These are phyloP conservation scores for Lagerstroemia speciosa DNA, from an alignment of 345 rosid species.

Conservation along the genomic window DNA sequence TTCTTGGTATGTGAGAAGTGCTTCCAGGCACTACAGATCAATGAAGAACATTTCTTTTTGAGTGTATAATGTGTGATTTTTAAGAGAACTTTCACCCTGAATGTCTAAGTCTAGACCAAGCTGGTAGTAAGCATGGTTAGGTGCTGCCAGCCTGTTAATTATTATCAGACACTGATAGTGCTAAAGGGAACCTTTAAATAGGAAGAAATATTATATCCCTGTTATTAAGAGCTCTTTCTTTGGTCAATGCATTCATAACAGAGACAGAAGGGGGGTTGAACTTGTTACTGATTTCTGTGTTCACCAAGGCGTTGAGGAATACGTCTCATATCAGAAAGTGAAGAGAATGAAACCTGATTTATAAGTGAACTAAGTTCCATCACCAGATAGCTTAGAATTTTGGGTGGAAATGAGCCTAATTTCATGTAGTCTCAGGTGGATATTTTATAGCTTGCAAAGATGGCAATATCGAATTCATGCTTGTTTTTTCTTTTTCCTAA, in stretches of 20 bases:
- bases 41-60: background rate
- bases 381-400: too few relatives aligned
- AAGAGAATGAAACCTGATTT: too few relatives aligned
- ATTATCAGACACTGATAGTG: background rate
- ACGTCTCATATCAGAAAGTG: too few relatives aligned
- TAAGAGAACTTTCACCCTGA: background rate
- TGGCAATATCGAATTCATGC: background rate
- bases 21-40: background rate
- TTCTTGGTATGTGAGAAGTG: background rate
- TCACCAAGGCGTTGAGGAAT: too few relatives aligned
- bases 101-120: background rate
- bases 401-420: too few relatives aligned
- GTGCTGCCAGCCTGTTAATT: background rate
- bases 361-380: too few relatives aligned
- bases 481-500: constrained; percentile 1
- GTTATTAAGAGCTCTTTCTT: too few relatives aligned
- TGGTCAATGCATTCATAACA: too few relatives aligned
- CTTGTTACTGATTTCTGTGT: background rate
- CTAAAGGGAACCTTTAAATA: background rate
- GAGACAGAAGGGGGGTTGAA: background rate
- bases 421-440: too few relatives aligned
- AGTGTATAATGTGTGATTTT: background rate
- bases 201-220: background rate
- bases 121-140: background rate
- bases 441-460: background rate